A percentile compares a stretch with the other conserved stretches of the same genome.
phyloP scores from a whole-genome alignment of 2,329 filamentous ascomycete genomes.

The Aureobasidium sp. region DNA sequence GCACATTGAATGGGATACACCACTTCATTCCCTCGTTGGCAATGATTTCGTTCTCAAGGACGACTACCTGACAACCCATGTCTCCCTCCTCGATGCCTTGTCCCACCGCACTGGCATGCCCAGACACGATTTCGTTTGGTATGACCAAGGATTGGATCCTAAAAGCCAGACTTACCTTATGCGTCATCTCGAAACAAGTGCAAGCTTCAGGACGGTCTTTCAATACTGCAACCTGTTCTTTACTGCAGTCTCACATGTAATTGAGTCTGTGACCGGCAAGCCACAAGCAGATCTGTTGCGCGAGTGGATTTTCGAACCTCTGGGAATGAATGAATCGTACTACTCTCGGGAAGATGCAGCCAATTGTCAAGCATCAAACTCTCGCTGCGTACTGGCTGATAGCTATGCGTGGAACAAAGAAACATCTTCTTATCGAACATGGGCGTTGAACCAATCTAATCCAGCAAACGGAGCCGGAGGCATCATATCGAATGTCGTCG shows the following conservation, averaged over 20 bases:
- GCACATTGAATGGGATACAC: constrained; percentile 31
- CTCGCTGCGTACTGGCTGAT: constrained; percentile 18
- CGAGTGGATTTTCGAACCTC: constrained; percentile 33
- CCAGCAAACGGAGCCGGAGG: constrained; percentile 22
- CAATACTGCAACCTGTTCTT: constrained; percentile 51
- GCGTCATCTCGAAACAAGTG: constrained; percentile 35
- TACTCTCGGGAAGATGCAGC: constrained; percentile 31
- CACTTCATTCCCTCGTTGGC: constrained; percentile 29
- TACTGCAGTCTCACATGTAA: constrained; percentile 39
- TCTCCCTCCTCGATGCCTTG: constrained; percentile 30
- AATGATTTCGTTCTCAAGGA: constrained; percentile 31
- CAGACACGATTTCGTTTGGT: constrained; percentile 25
- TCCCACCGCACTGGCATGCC: constrained; percentile 32
- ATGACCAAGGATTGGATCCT: constrained; percentile 23
- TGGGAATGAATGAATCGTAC: constrained; percentile 36
- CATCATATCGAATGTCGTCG: constrained; percentile 40
- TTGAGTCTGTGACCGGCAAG: constrained; percentile 37
- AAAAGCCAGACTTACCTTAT: constrained; percentile 35
- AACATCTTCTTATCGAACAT: constrained; percentile 9
- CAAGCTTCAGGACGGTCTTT: constrained; percentile 33
- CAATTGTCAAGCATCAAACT: constrained; percentile 10
- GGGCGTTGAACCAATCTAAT: constrained; percentile 16
- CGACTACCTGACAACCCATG: constrained; percentile 23
- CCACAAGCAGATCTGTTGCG: constrained; percentile 29
- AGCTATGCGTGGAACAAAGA: constrained; percentile 22